Conservation (phyloP, 768 basidiomycete genomes). For the Tricholoma hemisulphureum region DNA sequence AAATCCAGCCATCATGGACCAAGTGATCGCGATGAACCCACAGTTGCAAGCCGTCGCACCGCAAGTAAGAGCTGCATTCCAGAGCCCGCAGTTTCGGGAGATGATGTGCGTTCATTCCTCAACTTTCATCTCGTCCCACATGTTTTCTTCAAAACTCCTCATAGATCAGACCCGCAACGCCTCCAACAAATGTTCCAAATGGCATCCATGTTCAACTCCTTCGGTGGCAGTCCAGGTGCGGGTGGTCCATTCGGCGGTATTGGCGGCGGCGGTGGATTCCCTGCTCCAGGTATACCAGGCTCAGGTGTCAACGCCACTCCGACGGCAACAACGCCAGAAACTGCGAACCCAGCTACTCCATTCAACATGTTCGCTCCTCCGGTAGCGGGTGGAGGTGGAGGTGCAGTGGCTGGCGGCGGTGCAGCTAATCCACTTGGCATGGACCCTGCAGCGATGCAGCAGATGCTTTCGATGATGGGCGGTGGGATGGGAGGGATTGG, state of each 20-base stretch:
- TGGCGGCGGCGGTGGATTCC: slow-evolving; percentile 35
- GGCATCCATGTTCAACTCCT: slow-evolving; percentile 47
- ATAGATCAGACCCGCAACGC: slow-evolving; percentile 72
- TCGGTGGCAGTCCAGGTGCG: slow-evolving; percentile 16
- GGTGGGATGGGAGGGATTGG: slow-evolving; percentile 24
- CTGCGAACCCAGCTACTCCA: slow-evolving; percentile 11
- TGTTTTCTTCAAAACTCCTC: background rate
- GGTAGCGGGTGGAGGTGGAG: background rate
- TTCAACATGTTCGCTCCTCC: slow-evolving; percentile 20
- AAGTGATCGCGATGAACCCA: slow-evolving; percentile 81
- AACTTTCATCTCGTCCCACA: background rate
- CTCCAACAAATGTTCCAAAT: slow-evolving; percentile 78
- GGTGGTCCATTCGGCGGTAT: background rate
- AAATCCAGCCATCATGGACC: slow-evolving; percentile 86
- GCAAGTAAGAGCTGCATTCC: slow-evolving; percentile 38
- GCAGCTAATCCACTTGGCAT: slow-evolving; percentile 26
- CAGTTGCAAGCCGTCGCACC: slow-evolving; percentile 45
- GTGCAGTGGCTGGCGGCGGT: slow-evolving; percentile 2
- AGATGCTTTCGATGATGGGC: slow-evolving; percentile 36
- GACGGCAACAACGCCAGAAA: background rate
- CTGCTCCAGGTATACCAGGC: slow-evolving; percentile 51
- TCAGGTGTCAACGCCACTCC: slow-evolving; percentile 9
- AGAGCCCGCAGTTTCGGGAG: slow-evolving; percentile 69
- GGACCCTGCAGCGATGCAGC: slow-evolving; percentile 46
- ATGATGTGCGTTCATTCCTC: slow-evolving; percentile 56